These are phyloP conservation scores for Zea mays DNA, from an alignment of 176 grass and related monocot genomes.

Conservation along the genomic window Zm-B73-REFERENCE-NAM-5.0 NC_050104.1:136810501-136811000, in stretches of 20 bases:
- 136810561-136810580: constrained; percentile 1
- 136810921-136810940: neutral
- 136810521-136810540: constrained; percentile 14
- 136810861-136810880: constrained; percentile 4
- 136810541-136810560: constrained; percentile 5
- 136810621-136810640: neutral
- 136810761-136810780: constrained; percentile 13
- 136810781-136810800: neutral
- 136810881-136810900: neutral
- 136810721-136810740: constrained; percentile 16
- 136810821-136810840: neutral
- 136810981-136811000: neutral
- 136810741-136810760: neutral
- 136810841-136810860: neutral
- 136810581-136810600: neutral
- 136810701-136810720: neutral
- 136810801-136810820: neutral
- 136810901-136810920: neutral
- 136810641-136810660: neutral
- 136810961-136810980: neutral
- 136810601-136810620: neutral
- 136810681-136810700: neutral
- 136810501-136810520: neutral
- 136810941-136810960: neutral
- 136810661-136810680: constrained; percentile 27